Evolutionary conservation across 345 rosid genomes (phyloP), one percentile per base, ranked within the genome.

Genomic region (Linum trigynum): DNA sequence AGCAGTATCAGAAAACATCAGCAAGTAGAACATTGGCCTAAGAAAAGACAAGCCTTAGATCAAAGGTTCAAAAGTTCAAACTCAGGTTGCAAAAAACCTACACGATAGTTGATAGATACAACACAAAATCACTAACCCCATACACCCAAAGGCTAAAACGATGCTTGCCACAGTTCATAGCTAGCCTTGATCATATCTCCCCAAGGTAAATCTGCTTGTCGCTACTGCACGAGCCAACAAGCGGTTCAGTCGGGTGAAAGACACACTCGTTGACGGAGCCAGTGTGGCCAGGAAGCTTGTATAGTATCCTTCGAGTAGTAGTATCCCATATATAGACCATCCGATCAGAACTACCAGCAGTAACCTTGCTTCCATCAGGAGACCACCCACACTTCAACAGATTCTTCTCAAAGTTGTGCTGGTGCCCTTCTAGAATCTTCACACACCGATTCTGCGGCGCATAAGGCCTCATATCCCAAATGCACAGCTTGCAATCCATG

Each of bases 271-370:
- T 90, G 60, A 90, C 96, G 0, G 95, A 94, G 35, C 96, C 99
- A 3, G 84, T 79, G 69, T 94, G 99, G 16, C 99, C 99, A 3
- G 99, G 99, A 53, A 94, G 95, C 88, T 88, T 90, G 60, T 90
- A 94, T 62, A 94, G 70, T 75, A 85, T 88, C 56, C 95, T 81
- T 10, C 97, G 80, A 59, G 88, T 79, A 11, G 97, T 94, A 55
- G 99, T 90, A 65, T 94, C 97, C 99, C 99, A 90, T 43, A 94
- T 79, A 75, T 90, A 84, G 60, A 90, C 97, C 99, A 94, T 94
- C 17, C 99, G 85, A 74, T 94, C 99, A 0, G 96, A 74, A 57
- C 99, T 94, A 42, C 99, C 97, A 12, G 95, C 88, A 0, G 95
- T 90, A 77, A 94, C 97, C 78, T 88, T 94, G 69, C 92, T 88